Conservation (phyloP, 768 basidiomycete genomes). For the Russula virescens region DNA sequence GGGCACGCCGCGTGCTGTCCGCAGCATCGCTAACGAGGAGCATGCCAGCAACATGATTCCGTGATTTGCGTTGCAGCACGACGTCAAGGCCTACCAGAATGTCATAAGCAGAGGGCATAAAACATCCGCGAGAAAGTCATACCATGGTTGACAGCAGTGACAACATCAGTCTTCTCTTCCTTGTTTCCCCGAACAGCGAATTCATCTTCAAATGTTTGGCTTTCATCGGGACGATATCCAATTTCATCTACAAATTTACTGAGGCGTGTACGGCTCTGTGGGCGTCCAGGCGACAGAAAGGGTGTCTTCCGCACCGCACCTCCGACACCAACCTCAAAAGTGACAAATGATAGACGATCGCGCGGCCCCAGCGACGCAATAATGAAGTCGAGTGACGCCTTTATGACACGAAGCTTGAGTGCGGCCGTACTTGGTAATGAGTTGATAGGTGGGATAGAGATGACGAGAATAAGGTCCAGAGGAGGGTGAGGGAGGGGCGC, state of each 20-base stretch:
- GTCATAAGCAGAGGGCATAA: neutral
- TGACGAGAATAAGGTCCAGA: constrained; percentile 86
- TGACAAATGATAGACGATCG: constrained; percentile 86
- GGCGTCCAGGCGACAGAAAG: constrained; percentile 68
- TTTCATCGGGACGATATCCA: constrained; percentile 36
- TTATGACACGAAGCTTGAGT: constrained; percentile 86
- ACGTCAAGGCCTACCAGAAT: constrained; percentile 53
- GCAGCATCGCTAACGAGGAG: constrained; percentile 88
- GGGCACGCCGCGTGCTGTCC: constrained; percentile 87
- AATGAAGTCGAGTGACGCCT: constrained; percentile 80
- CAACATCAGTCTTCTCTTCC: constrained; percentile 95
- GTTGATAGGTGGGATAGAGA: constrained; percentile 75
- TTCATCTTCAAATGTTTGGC: constrained; percentile 37
- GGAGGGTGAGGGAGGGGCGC: constrained; percentile 79
- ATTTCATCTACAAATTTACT: constrained; percentile 76
- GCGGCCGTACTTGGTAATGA: constrained; percentile 72
- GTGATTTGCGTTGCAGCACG: constrained; percentile 87
- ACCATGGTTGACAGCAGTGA: constrained; percentile 98
- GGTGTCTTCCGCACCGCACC: constrained; percentile 91
- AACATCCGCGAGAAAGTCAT: constrained; percentile 19
- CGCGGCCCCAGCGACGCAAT: constrained; percentile 66
- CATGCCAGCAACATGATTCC: constrained; percentile 89
- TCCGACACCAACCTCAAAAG: constrained; percentile 82
- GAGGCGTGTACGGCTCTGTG: constrained; percentile 63
- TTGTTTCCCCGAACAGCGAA: constrained; percentile 66